Base-by-base conservation (phyloP, 345 rosid genomes). In the Angophora floribunda region DNA sequence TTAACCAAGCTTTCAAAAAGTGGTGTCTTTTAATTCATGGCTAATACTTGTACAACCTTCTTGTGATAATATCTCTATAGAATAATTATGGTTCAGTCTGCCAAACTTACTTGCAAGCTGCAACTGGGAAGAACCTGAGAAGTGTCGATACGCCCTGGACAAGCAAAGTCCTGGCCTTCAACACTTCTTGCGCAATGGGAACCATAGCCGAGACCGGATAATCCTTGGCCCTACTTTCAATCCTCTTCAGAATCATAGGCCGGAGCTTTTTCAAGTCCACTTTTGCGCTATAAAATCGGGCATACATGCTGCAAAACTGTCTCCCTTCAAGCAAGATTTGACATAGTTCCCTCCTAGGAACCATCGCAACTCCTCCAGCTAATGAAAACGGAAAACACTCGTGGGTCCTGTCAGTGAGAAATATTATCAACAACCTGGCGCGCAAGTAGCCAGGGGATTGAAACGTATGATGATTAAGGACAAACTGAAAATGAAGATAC, bases 241-340 rank as follows among this genome's bases (percentile, higher is more conserved):
- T 93, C 91, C 98, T 93, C 89, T 92, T 90, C n/a, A 90, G 90
- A 90, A 98, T 97, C 98, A 98, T 94, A 11, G 98, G 97, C 90
- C 99, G 78, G 86, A 95, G 89, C 90, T 94, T 94, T 90, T 93
- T 93, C 87, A 95, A 91, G 90, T 95, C 95, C 61, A 85, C 88
- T 88, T 91, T 92, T 3, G 96, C 87, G 90, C 94, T 92, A 91
- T 93, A 96, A 88, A 86, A 90, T 89, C 94, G 91, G 36, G 88
- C 87, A 51, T 90, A 89, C 19, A 36, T 61, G 70, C 88, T 85
- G 87, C 86, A 11, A 44, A 49, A 82, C 2, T 36, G 36, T 21
- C 82, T 59, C 41, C 87, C 88, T 41, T 11, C 51, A 84, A 79
- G 47, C 55, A 89, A 57, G 41, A 36, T 59, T 89, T 19, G 59